These are phyloP conservation scores for Kuraishia hungarica DNA, from an alignment of 805 yeast species.

Conservation along the genomic window DNA sequence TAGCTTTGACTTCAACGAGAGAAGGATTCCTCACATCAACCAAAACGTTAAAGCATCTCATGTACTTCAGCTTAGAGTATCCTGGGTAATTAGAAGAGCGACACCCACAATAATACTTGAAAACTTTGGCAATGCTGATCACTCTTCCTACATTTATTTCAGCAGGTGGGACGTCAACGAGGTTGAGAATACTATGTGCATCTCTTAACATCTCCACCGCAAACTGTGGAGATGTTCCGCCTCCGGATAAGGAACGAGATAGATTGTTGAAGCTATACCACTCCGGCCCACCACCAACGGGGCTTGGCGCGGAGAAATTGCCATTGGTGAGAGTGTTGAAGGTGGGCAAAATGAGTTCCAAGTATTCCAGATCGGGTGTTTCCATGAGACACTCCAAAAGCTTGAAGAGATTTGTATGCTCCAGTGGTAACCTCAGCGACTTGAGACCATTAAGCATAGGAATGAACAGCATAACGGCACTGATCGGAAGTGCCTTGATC, in stretches of 20 bases:
- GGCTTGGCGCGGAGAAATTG: constrained; percentile 2
- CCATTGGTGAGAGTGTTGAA: constrained; percentile 7
- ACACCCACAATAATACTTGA: constrained; percentile 5
- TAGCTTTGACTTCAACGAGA: constrained; percentile 9
- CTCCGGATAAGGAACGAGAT: background rate
- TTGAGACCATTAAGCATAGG: constrained; percentile 6
- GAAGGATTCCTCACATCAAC: constrained; percentile 9
- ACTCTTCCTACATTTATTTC: constrained; percentile 6
- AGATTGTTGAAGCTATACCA: background rate
- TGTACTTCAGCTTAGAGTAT: constrained; percentile 7
- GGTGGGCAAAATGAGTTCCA: constrained; percentile 13
- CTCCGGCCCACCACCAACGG: background rate
- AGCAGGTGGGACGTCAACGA: background rate
- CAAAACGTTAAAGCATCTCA: constrained; percentile 12
- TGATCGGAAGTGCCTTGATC: constrained; percentile 4
- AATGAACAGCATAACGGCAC: constrained; percentile 7
- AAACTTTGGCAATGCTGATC: constrained; percentile 2
- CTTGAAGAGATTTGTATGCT: constrained; percentile 4
- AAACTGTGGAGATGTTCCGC: background rate
- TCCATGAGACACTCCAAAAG: constrained; percentile 5
- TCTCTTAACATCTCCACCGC: background rate
- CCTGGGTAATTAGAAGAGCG: constrained; percentile 1
- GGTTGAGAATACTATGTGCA: background rate
- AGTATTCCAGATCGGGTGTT: constrained; percentile 7
- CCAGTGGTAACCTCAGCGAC: constrained; percentile 12